These are phyloP conservation scores for Kazachstania sp. DNA, from an alignment of 1,139 yeast species.

Conservation along the genomic window DNA sequence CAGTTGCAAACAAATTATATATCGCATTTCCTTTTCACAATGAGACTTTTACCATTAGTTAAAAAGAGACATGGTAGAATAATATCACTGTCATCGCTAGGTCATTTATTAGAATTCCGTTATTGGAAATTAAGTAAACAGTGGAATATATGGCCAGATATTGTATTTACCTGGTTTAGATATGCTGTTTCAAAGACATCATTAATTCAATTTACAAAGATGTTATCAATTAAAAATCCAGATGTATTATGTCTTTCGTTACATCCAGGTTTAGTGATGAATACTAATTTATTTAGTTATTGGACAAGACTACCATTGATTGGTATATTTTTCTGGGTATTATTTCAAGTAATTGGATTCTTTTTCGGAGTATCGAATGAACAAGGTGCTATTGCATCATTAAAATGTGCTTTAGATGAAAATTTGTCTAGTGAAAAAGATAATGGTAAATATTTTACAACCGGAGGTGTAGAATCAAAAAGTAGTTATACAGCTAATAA, in stretches of 20 bases:
- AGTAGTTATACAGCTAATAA: constrained; percentile 56
- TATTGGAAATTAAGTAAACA: constrained; percentile 44
- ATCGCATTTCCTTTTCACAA: constrained; percentile 65
- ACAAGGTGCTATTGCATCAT: constrained; percentile 60
- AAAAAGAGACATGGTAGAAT: constrained; percentile 43
- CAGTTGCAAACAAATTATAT: constrained; percentile 75
- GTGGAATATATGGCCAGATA: constrained; percentile 54
- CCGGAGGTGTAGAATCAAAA: constrained; percentile 46
- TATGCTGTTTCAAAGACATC: constrained; percentile 77
- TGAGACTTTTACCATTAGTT: constrained; percentile 49
- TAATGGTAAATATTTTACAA: constrained; percentile 60
- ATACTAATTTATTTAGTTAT: constrained; percentile 63
- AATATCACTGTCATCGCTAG: constrained; percentile 60
- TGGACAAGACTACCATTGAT: constrained; percentile 72
- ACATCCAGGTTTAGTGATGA: constrained; percentile 82
- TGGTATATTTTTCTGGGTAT: constrained; percentile 62
- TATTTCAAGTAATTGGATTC: constrained; percentile 58
- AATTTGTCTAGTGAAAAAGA: constrained; percentile 43
- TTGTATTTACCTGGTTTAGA: constrained; percentile 67
- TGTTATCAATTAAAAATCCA: constrained; percentile 60
- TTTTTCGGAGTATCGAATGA: constrained; percentile 65
- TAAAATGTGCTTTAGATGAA: constrained; percentile 56
- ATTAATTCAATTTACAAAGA: constrained; percentile 64
- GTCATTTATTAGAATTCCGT: constrained; percentile 50
- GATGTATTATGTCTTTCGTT: constrained; percentile 56